Evolutionary conservation across 2,329 filamentous ascomycete genomes (phyloP).

Genomic region (Lasiodiplodia theobromae): DNA sequence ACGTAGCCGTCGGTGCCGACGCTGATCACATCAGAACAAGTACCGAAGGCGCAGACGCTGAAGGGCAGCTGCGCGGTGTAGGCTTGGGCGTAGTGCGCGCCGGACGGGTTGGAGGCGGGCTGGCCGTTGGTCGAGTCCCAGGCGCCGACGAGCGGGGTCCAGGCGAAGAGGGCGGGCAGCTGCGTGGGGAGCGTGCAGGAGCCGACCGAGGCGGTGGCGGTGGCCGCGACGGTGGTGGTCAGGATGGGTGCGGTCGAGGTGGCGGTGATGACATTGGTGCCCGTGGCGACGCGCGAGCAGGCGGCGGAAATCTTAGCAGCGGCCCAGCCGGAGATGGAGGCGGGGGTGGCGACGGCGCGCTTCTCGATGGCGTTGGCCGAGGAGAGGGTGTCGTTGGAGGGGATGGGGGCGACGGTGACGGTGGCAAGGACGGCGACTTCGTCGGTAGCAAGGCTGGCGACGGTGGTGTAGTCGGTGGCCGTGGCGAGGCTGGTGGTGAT

Average conservation of each 20-base stretch:
- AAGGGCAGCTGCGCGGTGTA: background rate
- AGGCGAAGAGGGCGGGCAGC: background rate
- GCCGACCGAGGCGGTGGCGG: background rate
- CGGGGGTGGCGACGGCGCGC: background rate
- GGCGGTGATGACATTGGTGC: background rate
- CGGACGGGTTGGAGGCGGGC: background rate
- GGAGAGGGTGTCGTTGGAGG: background rate
- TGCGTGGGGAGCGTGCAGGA: slow-evolving; percentile 1
- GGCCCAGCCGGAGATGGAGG: background rate
- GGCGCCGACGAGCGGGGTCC: background rate
- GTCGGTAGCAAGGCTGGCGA: background rate
- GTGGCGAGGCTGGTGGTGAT: background rate
- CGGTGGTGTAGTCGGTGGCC: slow-evolving; percentile 1
- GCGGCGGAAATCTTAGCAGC: background rate
- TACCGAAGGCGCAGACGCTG: background rate
- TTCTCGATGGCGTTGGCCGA: background rate
- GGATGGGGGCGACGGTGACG: background rate
- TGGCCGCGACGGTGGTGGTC: background rate
- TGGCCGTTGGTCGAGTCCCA: background rate
- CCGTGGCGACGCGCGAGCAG: slow-evolving; percentile 6
- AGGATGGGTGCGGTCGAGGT: background rate
- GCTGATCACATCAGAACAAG: background rate
- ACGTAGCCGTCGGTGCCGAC: slow-evolving; percentile 1
- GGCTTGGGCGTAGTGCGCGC: background rate
- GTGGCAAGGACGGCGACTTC: background rate